phyloP scores from a whole-genome alignment of 2,329 filamentous ascomycete genomes.

The Cercospora sojina region DNA sequence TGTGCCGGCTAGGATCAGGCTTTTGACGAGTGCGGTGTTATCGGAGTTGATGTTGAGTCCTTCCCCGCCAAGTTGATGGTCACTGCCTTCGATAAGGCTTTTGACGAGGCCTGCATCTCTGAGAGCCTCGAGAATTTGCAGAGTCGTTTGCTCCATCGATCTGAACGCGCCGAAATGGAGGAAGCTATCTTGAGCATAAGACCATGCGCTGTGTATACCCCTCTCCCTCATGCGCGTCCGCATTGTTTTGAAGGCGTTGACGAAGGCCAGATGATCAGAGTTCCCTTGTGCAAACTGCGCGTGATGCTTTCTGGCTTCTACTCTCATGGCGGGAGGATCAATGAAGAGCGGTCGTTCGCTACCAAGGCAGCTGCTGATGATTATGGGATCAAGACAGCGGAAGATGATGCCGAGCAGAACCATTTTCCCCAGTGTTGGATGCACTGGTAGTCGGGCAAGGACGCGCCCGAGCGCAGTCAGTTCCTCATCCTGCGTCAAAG shows the following conservation, averaged over 20 bases:
- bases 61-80: slow-evolving; percentile 22
- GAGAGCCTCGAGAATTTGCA: slow-evolving; percentile 43
- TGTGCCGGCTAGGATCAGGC: slow-evolving; percentile 47
- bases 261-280: slow-evolving; percentile 49
- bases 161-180: slow-evolving; percentile 41
- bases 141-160: slow-evolving; percentile 38
- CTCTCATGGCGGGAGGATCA: slow-evolving; percentile 30
- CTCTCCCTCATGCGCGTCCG: slow-evolving; percentile 35
- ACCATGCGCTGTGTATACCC: slow-evolving; percentile 35
- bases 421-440: slow-evolving; percentile 51
- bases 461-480: slow-evolving; percentile 50
- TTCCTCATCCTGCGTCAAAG: slow-evolving; percentile 45
- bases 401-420: slow-evolving; percentile 53
- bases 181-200: slow-evolving; percentile 37
- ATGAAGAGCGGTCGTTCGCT: slow-evolving; percentile 40
- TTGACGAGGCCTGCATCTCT: slow-evolving; percentile 40
- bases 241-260: slow-evolving; percentile 48
- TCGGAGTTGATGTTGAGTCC: slow-evolving; percentile 48
- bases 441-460: slow-evolving; percentile 43
- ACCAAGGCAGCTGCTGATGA: slow-evolving; percentile 45
- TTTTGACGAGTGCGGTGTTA: slow-evolving; percentile 47
- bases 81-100: slow-evolving; percentile 8
- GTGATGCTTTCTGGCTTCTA: slow-evolving; percentile 31
- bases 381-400: slow-evolving; percentile 52
- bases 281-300: slow-evolving; percentile 39